phyloP scores from a whole-genome alignment of 768 basidiomycete genomes.

The Melanogaster broomeanus region DNA sequence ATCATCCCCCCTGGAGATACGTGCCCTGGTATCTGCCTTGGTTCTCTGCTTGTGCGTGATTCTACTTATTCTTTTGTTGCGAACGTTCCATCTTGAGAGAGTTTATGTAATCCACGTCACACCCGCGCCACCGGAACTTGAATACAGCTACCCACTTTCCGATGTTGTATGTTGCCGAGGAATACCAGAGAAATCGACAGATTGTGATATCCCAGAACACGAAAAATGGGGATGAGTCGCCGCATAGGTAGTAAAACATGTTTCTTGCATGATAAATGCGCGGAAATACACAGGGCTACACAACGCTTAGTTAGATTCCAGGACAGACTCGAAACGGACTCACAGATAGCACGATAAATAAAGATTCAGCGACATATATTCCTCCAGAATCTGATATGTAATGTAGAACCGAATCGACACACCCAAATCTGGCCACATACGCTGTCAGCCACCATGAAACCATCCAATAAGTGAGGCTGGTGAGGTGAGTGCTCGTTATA shows the following conservation, averaged over 20 bases:
- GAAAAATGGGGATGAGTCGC: constrained; percentile 57
- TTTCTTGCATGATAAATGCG: constrained; percentile 47
- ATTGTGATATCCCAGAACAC: constrained; percentile 62
- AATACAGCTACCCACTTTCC: too few relatives aligned
- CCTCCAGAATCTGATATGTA: constrained; percentile 50
- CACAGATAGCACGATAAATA: constrained; percentile 61
- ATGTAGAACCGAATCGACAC: constrained; percentile 57
- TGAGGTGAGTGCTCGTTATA: constrained; percentile 43
- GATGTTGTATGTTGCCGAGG: too few relatives aligned
- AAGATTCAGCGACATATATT: constrained; percentile 56
- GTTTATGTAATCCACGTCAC: too few relatives aligned
- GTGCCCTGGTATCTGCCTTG: too few relatives aligned
- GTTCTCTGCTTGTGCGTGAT: too few relatives aligned
- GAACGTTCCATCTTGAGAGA: too few relatives aligned
- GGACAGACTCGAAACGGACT: constrained; percentile 9
- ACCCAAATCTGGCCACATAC: constrained; percentile 56
- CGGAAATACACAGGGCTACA: constrained; percentile 70
- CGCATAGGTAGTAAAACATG: constrained; percentile 51
- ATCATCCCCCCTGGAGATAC: too few relatives aligned
- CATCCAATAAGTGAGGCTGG: background rate
- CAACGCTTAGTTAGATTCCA: background rate
- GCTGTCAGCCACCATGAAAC: constrained; percentile 34
- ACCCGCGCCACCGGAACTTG: too few relatives aligned
- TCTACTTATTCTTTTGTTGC: too few relatives aligned
- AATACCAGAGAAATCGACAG: too few relatives aligned